phyloP scores from a whole-genome alignment of 169 alveolate species.

The Plasmodium sp. region DNA sequence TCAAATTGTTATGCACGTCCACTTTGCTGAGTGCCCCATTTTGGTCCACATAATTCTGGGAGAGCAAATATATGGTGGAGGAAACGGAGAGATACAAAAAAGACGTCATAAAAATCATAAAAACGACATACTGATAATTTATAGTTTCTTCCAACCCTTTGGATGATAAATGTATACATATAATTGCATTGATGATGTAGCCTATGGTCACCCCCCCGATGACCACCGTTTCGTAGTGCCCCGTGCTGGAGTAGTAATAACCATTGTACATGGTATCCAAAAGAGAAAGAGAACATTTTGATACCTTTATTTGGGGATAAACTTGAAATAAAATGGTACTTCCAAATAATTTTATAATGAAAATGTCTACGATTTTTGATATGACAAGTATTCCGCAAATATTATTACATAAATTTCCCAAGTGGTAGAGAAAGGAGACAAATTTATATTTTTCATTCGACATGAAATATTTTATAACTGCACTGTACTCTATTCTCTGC shows the following conservation, averaged over 20 bases:
- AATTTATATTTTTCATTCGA: slow-evolving; percentile 78
- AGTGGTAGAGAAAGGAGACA: slow-evolving; percentile 79
- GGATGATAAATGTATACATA: slow-evolving; percentile 77
- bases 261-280: slow-evolving; percentile 63
- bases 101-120: slow-evolving; percentile 75
- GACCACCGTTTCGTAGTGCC: slow-evolving; percentile 41
- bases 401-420: slow-evolving; percentile 80
- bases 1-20: slow-evolving; percentile 15
- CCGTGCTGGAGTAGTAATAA: slow-evolving; percentile 46
- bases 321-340: slow-evolving; percentile 81
- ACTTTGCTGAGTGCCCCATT: background rate
- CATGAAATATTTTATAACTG: slow-evolving; percentile 82
- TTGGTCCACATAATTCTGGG: slow-evolving; percentile 28
- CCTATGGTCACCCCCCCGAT: slow-evolving; percentile 82
- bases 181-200: slow-evolving; percentile 78
- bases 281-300: slow-evolving; percentile 36
- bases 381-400: slow-evolving; percentile 79
- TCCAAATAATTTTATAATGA: slow-evolving; percentile 78
- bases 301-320: slow-evolving; percentile 76
- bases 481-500: slow-evolving; percentile 84
- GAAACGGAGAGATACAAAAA: slow-evolving; percentile 80
- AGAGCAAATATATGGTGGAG: slow-evolving; percentile 67
- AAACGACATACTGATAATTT: slow-evolving; percentile 77
- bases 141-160: slow-evolving; percentile 84
- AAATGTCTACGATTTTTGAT: slow-evolving; percentile 82